Evolutionary conservation across 345 rosid species (phyloP).

Genomic region (Aethionema arabicum): DNA sequence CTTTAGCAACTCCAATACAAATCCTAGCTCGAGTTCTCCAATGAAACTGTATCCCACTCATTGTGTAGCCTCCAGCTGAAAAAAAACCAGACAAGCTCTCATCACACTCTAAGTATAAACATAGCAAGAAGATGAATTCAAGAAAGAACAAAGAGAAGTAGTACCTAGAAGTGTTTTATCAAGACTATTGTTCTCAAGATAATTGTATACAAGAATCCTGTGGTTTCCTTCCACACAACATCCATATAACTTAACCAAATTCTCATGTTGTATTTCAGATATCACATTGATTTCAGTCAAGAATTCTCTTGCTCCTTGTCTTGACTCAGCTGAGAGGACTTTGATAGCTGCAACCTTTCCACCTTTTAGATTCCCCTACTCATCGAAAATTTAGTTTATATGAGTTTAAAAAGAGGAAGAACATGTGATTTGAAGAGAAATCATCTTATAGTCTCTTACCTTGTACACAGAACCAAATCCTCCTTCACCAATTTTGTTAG

Average conservation of each 20-base stretch:
- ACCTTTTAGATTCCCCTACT: slow-evolving; percentile 78
- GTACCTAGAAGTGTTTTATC: slow-evolving; percentile 87
- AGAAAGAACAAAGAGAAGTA: slow-evolving; percentile 20
- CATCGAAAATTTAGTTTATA: slow-evolving; percentile 28
- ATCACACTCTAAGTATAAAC: neutral
- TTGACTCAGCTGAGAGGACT: slow-evolving; percentile 88
- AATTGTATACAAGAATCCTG: slow-evolving; percentile 87
- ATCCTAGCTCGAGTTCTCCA: slow-evolving; percentile 73
- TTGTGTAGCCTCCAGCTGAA: slow-evolving; percentile 54
- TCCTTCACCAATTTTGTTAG: slow-evolving; percentile 87
- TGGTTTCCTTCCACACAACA: slow-evolving; percentile 82
- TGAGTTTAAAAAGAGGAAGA: slow-evolving; percentile 14
- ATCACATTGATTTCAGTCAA: slow-evolving; percentile 80
- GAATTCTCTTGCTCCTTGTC: slow-evolving; percentile 85
- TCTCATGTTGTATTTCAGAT: slow-evolving; percentile 76
- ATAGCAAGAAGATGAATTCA: neutral
- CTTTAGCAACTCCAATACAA: slow-evolving; percentile 76
- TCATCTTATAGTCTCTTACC: slow-evolving; percentile 47
- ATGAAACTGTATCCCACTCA: slow-evolving; percentile 58
- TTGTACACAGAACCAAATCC: slow-evolving; percentile 93
- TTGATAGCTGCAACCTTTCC: slow-evolving; percentile 84
- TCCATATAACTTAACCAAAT: slow-evolving; percentile 84
- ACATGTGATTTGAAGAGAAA: neutral
- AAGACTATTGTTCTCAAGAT: slow-evolving; percentile 86
- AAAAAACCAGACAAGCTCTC: slow-evolving; percentile 16